Conservation (phyloP, 805 yeast species). For the Schizosaccharomyces pombe region DNA sequence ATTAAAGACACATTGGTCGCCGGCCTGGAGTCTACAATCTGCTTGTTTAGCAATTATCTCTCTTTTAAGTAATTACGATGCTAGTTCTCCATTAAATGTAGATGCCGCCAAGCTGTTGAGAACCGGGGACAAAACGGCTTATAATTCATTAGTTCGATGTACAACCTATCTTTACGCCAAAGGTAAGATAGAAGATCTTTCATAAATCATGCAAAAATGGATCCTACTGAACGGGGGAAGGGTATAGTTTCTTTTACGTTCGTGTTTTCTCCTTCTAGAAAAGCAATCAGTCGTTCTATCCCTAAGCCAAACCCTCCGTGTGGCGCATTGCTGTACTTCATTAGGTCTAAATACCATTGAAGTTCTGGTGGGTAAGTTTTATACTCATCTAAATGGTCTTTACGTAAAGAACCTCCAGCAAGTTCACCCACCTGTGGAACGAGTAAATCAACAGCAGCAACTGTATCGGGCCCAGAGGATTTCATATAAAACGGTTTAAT, state of each 20-base stretch:
- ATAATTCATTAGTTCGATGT: neutral
- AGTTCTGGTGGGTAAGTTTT: slow-evolving; percentile 27
- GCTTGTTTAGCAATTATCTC: slow-evolving; percentile 18
- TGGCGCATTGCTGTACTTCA: slow-evolving; percentile 62
- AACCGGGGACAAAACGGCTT: neutral
- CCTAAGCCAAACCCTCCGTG: slow-evolving; percentile 98
- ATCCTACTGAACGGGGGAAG: slow-evolving; percentile 43
- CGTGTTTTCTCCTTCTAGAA: slow-evolving; percentile 37
- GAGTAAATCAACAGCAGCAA: slow-evolving; percentile 71
- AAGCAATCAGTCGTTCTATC: slow-evolving; percentile 60
- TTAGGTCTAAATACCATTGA: slow-evolving; percentile 57
- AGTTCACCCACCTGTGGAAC: slow-evolving; percentile 85
- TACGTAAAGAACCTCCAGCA: slow-evolving; percentile 85
- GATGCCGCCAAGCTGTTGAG: slow-evolving; percentile 14
- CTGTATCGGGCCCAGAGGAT: slow-evolving; percentile 25
- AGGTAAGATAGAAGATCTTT: neutral
- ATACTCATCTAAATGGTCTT: slow-evolving; percentile 32
- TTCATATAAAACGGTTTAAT: slow-evolving; percentile 90
- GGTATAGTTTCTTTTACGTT: slow-evolving; percentile 74
- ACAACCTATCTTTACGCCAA: neutral
- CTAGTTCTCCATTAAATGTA: slow-evolving; percentile 18
- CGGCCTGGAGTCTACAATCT: slow-evolving; percentile 20
- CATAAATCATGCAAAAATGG: neutral
- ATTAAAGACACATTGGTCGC: slow-evolving; percentile 16
- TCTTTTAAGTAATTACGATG: slow-evolving; percentile 18